A percentile compares a stretch with the other conserved stretches of the same genome.
Evolutionary conservation across 2,329 filamentous ascomycete genomes (phyloP).

Genomic region (Sporothrix luriei): DNA sequence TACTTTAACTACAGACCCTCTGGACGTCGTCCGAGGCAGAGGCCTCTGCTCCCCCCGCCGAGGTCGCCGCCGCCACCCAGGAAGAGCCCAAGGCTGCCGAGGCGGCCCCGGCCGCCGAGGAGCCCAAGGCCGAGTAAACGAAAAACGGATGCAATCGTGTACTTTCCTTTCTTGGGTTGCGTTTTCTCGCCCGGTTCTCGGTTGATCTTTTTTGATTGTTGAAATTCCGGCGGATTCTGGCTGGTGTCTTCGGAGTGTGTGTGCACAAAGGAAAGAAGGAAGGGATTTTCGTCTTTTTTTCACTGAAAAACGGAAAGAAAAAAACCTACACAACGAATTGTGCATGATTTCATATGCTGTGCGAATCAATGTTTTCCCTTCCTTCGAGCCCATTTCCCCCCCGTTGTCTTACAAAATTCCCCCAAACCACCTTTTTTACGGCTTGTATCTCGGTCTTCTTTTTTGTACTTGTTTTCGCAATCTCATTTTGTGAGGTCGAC

Average conservation of each 20-base stretch:
- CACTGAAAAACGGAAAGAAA: constrained; percentile 28
- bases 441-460: constrained; percentile 23
- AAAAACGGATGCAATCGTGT: constrained; percentile 31
- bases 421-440: constrained; percentile 26
- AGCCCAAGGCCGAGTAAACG: constrained; percentile 67
- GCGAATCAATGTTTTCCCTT: constrained; percentile 30
- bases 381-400: constrained; percentile 20
- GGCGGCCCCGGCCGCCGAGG: constrained; percentile 49
- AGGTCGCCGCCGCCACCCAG: constrained; percentile 48
- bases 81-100: constrained; percentile 34
- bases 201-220: constrained; percentile 48
- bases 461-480: constrained; percentile 27
- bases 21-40: constrained; percentile 96
- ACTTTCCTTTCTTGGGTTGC: constrained; percentile 39
- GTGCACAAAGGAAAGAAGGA: constrained; percentile 59
- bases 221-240: constrained; percentile 50
- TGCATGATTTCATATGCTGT: constrained; percentile 32
- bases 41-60: constrained; percentile 65
- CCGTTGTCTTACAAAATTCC: constrained; percentile 30
- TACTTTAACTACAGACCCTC: constrained; percentile 60
- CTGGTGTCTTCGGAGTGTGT: constrained; percentile 68
- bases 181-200: constrained; percentile 47
- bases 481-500: not conserved
- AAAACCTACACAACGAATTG: constrained; percentile 2
- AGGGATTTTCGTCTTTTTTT: constrained; percentile 33